A percentile compares a stretch with the other conserved stretches of the same genome.
Evolutionary conservation across 768 basidiomycete genomes (phyloP).

Genomic region (Boletus reticuloceps): DNA sequence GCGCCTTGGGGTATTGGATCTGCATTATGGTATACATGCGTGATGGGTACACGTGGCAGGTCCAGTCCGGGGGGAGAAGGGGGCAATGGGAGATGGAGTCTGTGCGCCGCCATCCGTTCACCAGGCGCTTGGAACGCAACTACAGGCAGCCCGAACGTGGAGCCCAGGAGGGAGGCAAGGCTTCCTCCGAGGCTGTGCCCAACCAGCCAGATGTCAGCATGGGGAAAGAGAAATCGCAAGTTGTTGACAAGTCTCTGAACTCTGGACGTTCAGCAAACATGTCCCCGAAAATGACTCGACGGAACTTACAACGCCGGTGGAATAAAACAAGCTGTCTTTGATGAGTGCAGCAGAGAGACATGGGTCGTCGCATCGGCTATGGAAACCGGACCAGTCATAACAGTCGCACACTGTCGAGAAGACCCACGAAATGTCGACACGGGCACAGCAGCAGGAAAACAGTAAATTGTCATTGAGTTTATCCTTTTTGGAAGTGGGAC

Average conservation of each 20-base stretch:
- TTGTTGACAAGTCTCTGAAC: constrained; percentile 55
- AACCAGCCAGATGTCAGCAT: constrained; percentile 59
- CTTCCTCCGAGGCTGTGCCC: constrained; percentile 65
- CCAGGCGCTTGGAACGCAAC: constrained; percentile 67
- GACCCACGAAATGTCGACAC: constrained; percentile 83
- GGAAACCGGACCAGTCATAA: constrained; percentile 47
- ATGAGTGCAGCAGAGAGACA: constrained; percentile 85
- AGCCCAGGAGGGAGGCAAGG: constrained; percentile 59
- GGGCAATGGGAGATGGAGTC: constrained; percentile 64
- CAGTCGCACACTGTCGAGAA: constrained; percentile 89
- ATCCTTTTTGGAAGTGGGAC: constrained; percentile 86
- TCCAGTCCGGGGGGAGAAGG: constrained; percentile 7
- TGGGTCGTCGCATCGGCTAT: constrained; percentile 71
- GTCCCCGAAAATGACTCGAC: background rate
- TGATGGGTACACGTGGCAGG: constrained; percentile 28
- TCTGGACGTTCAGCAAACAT: constrained; percentile 6
- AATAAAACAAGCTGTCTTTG: constrained; percentile 91
- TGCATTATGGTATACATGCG: constrained; percentile 65
- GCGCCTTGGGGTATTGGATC: constrained; percentile 66
- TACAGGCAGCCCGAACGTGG: constrained; percentile 62
- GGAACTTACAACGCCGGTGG: constrained; percentile 71
- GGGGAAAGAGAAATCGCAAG: constrained; percentile 54
- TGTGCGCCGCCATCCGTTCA: constrained; percentile 56
- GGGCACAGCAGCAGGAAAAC: constrained; percentile 93
- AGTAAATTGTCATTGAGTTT: constrained; percentile 90